A percentile compares a stretch with the other conserved stretches of the same genome.
phyloP scores from a whole-genome alignment of 1,284 basidiomycete genomes.

The Ustilago trichophora region DNA sequence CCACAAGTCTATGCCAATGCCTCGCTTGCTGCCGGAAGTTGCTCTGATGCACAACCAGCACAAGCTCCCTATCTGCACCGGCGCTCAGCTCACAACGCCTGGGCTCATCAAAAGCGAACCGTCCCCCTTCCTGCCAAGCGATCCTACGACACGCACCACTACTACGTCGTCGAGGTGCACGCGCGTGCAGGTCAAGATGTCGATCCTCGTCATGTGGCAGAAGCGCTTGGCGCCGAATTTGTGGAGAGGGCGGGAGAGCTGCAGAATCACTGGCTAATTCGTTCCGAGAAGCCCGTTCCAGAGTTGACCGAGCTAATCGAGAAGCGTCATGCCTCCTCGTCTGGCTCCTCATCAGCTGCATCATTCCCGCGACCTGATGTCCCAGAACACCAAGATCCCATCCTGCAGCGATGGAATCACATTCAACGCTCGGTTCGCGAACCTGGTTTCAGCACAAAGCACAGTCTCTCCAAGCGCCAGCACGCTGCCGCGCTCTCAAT shows the following conservation, averaged over 20 bases:
- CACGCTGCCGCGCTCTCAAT: conserved; percentile 48
- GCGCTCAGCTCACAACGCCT: conserved; percentile 16
- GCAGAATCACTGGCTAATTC: conserved; percentile 83
- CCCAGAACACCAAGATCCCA: conserved; percentile 63
- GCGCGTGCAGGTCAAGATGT: conserved; percentile 70
- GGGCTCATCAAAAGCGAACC: conserved; percentile 37
- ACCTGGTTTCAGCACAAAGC: conserved; percentile 23
- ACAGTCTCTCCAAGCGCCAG: conserved; percentile 43
- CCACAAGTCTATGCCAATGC: background rate
- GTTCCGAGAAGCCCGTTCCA: conserved; percentile 68
- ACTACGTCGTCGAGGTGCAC: conserved; percentile 85
- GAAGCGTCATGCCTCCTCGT: conserved; percentile 16
- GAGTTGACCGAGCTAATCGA: conserved; percentile 3
- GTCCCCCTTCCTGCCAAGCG: conserved; percentile 58
- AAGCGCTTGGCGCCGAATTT: conserved; percentile 79
- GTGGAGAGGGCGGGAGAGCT: conserved; percentile 90
- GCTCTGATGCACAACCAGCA: conserved; percentile 5
- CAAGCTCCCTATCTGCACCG: conserved; percentile 10
- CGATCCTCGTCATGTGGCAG: conserved; percentile 68
- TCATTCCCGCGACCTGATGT: conserved; percentile 15
- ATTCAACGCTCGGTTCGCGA: conserved; percentile 29
- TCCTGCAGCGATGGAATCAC: conserved; percentile 70
- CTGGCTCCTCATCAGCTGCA: conserved; percentile 8
- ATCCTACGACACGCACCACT: conserved; percentile 81
- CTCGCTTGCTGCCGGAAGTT: conserved; percentile 15